Percentiles rank a stretch among this genome's conserved stretches.
Evolutionary conservation across 768 basidiomycete genomes (phyloP).

Genomic region (Naganishia kalamii): DNA sequence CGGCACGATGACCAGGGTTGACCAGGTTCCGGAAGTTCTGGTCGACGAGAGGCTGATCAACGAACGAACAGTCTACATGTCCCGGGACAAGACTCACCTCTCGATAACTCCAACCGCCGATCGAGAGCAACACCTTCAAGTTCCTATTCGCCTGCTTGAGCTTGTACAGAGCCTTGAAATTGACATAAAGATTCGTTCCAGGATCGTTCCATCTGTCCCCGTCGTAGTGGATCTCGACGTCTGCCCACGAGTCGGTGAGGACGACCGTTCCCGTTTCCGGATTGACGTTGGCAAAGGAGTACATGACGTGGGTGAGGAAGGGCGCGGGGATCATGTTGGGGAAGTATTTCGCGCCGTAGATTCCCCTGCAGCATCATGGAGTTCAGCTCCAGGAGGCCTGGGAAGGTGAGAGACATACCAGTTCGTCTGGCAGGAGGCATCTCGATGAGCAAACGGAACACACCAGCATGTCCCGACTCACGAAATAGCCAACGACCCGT

Average conservation of each 20-base stretch:
- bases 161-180: constrained; percentile 85
- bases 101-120: constrained; percentile 66
- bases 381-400: neutral
- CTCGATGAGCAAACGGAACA: neutral
- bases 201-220: constrained; percentile 91
- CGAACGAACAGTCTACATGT: too few relatives aligned
- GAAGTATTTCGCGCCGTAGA: constrained; percentile 86
- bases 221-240: constrained; percentile 89
- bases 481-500: constrained; percentile 23
- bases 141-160: constrained; percentile 67
- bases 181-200: constrained; percentile 88
- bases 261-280: constrained; percentile 77
- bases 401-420: neutral
- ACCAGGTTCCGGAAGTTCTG: constrained; percentile 9
- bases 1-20: constrained; percentile 48
- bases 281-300: constrained; percentile 85
- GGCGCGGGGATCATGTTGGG: constrained; percentile 74
- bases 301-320: constrained; percentile 85
- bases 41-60: neutral
- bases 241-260: constrained; percentile 87
- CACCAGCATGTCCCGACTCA: too few relatives aligned
- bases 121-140: constrained; percentile 59
- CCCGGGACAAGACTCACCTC: constrained; percentile 36
- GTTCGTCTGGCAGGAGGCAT: neutral
- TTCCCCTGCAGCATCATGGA: constrained; percentile 56